Percentiles rank a stretch among this genome's conserved stretches.
These are phyloP conservation scores for Eucommia ulmoides DNA, from an alignment of 257 asterid genomes.

Conservation along the genomic window DNA sequence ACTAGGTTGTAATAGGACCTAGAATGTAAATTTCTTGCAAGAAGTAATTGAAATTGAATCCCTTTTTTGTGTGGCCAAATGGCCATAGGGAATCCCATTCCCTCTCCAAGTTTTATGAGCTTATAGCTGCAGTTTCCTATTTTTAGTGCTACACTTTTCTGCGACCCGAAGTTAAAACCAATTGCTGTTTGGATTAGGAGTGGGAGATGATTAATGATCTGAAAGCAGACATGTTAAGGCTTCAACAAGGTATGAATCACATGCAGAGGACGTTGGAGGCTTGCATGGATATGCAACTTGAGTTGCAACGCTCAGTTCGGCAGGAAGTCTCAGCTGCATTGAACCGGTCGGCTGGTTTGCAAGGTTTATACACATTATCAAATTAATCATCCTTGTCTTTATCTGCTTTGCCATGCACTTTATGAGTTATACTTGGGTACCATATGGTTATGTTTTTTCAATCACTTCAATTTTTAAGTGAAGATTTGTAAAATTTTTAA, in stretches of 20 bases:
- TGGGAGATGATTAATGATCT: slow-evolving; percentile 83
- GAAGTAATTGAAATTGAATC: too few relatives aligned
- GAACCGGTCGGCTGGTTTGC: slow-evolving; percentile 61
- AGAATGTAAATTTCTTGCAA: too few relatives aligned
- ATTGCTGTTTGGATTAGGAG: slow-evolving; percentile 37
- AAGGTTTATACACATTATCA: slow-evolving; percentile 34
- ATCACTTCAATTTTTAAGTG: background rate
- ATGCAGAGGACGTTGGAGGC: slow-evolving; percentile 98
- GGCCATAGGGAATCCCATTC: too few relatives aligned
- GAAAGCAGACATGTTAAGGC: slow-evolving; percentile 66
- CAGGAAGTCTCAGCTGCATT: slow-evolving; percentile 98
- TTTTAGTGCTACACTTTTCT: too few relatives aligned
- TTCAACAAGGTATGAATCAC: slow-evolving; percentile 92
- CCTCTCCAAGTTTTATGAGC: too few relatives aligned
- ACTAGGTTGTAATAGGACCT: too few relatives aligned
- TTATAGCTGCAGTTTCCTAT: too few relatives aligned
- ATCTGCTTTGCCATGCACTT: background rate
- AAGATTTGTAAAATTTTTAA: background rate
- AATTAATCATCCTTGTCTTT: background rate
- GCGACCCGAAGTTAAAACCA: too few relatives aligned
- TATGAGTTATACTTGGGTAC: too few relatives aligned
- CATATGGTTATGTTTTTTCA: background rate
- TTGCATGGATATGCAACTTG: slow-evolving; percentile 98
- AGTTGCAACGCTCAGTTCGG: slow-evolving; percentile 87
- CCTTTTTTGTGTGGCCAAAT: too few relatives aligned